Percentiles rank a stretch among this genome's conserved stretches.
phyloP scores from a whole-genome alignment of 768 basidiomycete genomes.

The Mycena capillaripes region DNA sequence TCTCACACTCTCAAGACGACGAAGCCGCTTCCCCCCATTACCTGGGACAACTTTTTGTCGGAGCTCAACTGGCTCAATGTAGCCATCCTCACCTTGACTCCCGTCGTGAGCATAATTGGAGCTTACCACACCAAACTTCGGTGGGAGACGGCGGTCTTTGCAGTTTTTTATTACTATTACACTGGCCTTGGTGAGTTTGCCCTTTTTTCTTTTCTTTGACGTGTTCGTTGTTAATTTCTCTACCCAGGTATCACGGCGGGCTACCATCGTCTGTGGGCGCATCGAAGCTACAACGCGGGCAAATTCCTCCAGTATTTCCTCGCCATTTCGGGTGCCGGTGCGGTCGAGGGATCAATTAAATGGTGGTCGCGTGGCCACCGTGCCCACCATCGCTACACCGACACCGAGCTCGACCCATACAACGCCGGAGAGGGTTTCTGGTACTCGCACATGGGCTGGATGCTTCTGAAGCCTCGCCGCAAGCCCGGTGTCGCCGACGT shows the following conservation, averaged over 20 bases:
- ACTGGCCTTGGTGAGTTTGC: constrained; percentile 79
- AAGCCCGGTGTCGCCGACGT: constrained; percentile 96
- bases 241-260: constrained; percentile 86
- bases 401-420: constrained; percentile 97
- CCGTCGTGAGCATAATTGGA: constrained; percentile 82
- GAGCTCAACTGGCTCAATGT: constrained; percentile 89
- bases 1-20: constrained; percentile 79
- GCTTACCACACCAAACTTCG: constrained; percentile 74
- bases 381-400: constrained; percentile 97
- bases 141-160: constrained; percentile 79
- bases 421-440: constrained; percentile 91
- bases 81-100: constrained; percentile 80
- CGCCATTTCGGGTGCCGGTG: constrained; percentile 89
- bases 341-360: constrained; percentile 96
- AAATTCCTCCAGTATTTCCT: constrained; percentile 88
- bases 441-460: constrained; percentile 93
- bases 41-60: constrained; percentile 67
- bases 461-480: constrained; percentile 92
- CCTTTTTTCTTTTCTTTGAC: not conserved
- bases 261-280: constrained; percentile 98
- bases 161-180: constrained; percentile 56
- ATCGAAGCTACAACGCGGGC: constrained; percentile 94
- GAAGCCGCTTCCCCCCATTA: constrained; percentile 78
- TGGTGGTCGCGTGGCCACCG: constrained; percentile 99
- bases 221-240: not conserved